A percentile compares a stretch with the other conserved stretches of the same genome.
phyloP scores from a whole-genome alignment of 257 asterid species.

The Plantago ovata region DNA sequence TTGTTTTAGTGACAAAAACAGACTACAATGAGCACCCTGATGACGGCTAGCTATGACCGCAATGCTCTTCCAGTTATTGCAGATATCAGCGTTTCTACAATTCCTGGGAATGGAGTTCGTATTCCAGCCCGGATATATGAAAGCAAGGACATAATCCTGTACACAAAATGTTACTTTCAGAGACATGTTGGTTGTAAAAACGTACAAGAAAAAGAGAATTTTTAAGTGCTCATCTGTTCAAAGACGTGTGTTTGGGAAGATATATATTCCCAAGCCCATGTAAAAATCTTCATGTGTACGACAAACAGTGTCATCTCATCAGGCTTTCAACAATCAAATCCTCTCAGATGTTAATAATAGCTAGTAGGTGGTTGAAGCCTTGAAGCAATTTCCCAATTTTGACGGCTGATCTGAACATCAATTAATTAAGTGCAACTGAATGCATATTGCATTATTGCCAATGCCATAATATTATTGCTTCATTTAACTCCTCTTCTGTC shows the following conservation, averaged over 20 bases:
- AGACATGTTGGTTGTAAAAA: slow-evolving; percentile 76
- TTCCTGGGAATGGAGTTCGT: slow-evolving; percentile 77
- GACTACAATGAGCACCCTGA: slow-evolving; percentile 94
- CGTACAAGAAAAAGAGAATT: slow-evolving; percentile 82
- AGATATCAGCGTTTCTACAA: slow-evolving; percentile 60
- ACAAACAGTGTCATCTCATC: slow-evolving; percentile 51
- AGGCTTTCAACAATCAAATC: slow-evolving; percentile 33
- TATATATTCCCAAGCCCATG: slow-evolving; percentile 83
- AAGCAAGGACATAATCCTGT: slow-evolving; percentile 73
- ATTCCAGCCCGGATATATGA: slow-evolving; percentile 88
- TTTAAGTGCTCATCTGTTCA: slow-evolving; percentile 83
- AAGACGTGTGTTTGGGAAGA: slow-evolving; percentile 75
- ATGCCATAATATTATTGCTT: too few relatives aligned
- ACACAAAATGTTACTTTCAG: slow-evolving; percentile 55
- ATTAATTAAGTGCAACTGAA: too few relatives aligned
- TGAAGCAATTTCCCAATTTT: slow-evolving; percentile 4
- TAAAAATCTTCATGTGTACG: slow-evolving; percentile 73
- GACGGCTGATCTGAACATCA: not conserved
- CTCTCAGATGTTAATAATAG: slow-evolving; percentile 6
- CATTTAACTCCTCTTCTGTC: too few relatives aligned
- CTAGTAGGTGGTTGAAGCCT: not conserved
- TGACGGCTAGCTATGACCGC: slow-evolving; percentile 61
- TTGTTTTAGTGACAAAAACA: slow-evolving; percentile 79
- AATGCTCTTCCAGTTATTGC: slow-evolving; percentile 68
- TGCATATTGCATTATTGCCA: too few relatives aligned